Conservation (phyloP, 352 stramenopile species). For the Saprolegnia diclina region DNA sequence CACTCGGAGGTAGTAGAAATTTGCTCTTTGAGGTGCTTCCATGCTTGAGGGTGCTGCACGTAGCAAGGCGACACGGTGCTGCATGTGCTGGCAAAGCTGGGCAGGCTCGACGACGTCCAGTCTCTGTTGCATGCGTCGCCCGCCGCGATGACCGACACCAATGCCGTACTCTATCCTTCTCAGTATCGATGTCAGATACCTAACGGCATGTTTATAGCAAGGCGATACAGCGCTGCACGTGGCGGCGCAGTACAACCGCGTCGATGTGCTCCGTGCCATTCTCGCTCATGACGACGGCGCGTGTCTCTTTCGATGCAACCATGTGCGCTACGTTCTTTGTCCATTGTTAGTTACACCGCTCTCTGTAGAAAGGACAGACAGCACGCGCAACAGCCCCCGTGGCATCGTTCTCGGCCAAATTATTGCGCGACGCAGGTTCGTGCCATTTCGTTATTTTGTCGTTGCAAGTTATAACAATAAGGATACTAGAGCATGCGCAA, state of each 20-base stretch:
- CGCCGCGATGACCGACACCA: neutral
- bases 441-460: too few relatives aligned
- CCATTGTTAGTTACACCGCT: too few relatives aligned
- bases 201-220: neutral
- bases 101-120: neutral
- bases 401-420: too few relatives aligned
- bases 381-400: too few relatives aligned
- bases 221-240: conserved; percentile 9
- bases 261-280: neutral
- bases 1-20: neutral
- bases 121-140: neutral
- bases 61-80: conserved; percentile 5
- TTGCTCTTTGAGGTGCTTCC: neutral
- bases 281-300: neutral
- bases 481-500: neutral
- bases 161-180: neutral
- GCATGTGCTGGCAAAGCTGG: neutral
- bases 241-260: neutral
- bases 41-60: neutral
- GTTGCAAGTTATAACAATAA: too few relatives aligned
- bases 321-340: too few relatives aligned
- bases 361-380: too few relatives aligned
- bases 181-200: neutral
- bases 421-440: too few relatives aligned
- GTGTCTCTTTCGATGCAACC: too few relatives aligned